Percentiles rank a stretch among this genome's conserved stretches.
Conservation (phyloP, 306 rosid species). For the Lathyrus tuberosus region DNA sequence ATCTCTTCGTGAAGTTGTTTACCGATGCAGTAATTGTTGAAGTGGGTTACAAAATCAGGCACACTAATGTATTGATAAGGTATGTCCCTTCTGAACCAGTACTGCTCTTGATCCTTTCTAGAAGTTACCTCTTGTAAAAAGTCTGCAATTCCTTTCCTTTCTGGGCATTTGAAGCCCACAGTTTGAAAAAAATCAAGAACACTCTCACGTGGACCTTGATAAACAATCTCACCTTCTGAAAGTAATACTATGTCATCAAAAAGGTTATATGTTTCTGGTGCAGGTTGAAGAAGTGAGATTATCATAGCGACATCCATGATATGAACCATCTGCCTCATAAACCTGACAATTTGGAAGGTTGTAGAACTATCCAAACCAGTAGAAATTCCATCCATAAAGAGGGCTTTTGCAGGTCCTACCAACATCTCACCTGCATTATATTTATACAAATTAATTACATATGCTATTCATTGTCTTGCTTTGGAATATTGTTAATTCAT, state of each 20-base stretch:
- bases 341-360: conserved; percentile 64
- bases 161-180: conserved; percentile 69
- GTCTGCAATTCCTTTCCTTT: conserved; percentile 72
- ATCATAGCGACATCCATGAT: conserved; percentile 66
- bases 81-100: conserved; percentile 56
- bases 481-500: background rate
- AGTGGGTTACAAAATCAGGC: conserved; percentile 51
- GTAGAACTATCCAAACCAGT: conserved; percentile 81
- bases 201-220: conserved; percentile 64
- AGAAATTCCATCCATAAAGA: conserved; percentile 81
- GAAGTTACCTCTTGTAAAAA: conserved; percentile 79
- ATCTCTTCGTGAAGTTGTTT: conserved; percentile 46
- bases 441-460: background rate
- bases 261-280: conserved; percentile 68
- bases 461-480: background rate
- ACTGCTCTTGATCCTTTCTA: conserved; percentile 70
- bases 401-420: conserved; percentile 70
- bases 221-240: conserved; percentile 69
- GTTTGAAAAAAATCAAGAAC: conserved; percentile 53
- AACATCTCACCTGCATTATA: conserved; percentile 64
- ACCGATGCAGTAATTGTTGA: conserved; percentile 46
- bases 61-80: conserved; percentile 55
- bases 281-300: conserved; percentile 75
- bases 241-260: conserved; percentile 69
- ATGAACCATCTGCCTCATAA: conserved; percentile 72